Evolutionary conservation across 2,329 filamentous ascomycete species (phyloP).

Genomic region (Fusarium kyushuense): DNA sequence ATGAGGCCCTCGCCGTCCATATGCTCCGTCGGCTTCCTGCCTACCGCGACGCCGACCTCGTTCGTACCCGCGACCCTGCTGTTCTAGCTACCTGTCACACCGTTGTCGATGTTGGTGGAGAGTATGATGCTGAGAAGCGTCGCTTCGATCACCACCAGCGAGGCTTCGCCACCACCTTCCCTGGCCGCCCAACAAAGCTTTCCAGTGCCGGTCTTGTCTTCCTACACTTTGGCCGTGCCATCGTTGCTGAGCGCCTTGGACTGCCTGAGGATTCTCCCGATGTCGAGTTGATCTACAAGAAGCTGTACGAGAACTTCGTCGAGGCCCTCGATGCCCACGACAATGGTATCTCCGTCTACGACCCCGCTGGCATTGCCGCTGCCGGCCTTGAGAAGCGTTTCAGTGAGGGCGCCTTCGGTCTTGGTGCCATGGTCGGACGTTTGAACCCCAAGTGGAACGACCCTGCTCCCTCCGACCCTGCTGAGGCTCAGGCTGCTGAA

Average conservation of each 20-base stretch:
- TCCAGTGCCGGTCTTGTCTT: slow-evolving; percentile 95
- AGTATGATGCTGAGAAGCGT: slow-evolving; percentile 81
- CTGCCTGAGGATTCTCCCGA: slow-evolving; percentile 71
- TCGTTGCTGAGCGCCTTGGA: slow-evolving; percentile 72
- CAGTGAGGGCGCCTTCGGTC: slow-evolving; percentile 82
- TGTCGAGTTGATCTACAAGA: slow-evolving; percentile 81
- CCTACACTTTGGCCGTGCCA: slow-evolving; percentile 90
- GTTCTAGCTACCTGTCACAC: slow-evolving; percentile 87
- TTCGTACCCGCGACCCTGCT: slow-evolving; percentile 88
- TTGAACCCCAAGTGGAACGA: slow-evolving; percentile 88
- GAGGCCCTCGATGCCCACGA: slow-evolving; percentile 98
- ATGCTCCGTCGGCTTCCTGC: slow-evolving; percentile 90
- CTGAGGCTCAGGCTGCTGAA: slow-evolving; percentile 75
- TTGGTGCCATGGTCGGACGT: slow-evolving; percentile 85
- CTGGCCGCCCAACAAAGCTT: slow-evolving; percentile 85
- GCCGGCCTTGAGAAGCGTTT: slow-evolving; percentile 86
- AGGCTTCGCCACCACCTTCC: slow-evolving; percentile 87
- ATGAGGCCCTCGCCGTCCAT: slow-evolving; percentile 96
- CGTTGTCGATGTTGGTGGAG: slow-evolving; percentile 96
- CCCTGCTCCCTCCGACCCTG: slow-evolving; percentile 62
- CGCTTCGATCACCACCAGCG: slow-evolving; percentile 99
- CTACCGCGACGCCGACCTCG: slow-evolving; percentile 78
- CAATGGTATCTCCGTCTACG: slow-evolving; percentile 90
- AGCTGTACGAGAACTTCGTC: slow-evolving; percentile 92
- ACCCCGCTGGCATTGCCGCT: slow-evolving; percentile 74